Base-by-base conservation (phyloP, 2,329 filamentous ascomycete genomes). In the Talaromyces sp. region DNA sequence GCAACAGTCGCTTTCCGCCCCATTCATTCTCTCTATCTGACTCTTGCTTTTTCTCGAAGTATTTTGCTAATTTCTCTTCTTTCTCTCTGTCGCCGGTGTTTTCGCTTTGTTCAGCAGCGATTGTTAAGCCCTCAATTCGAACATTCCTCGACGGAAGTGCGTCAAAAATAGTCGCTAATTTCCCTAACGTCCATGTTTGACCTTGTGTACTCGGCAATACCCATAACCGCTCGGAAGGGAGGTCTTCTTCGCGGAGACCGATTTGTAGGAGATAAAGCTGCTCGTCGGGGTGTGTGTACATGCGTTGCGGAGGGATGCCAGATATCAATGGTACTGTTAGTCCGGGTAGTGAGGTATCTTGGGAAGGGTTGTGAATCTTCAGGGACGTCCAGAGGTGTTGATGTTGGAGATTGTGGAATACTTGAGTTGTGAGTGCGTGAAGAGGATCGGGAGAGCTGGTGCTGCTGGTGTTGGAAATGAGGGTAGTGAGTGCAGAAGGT, bases 251-350 rank as follows among this genome's bases (percentile, higher is more conserved):
- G 56, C 71, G 73, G 48, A 82, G 77, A 18, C 77, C 78, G 58
- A 77, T 73, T 69, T 85, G 82, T 28, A 88, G 76, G 67, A 87
- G 76, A 67, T 82, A 83, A 25, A 85, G 80, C 70, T 88, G 86
- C 75, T 88, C 84, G 70, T 88, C 86, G 11, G 86, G 86, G 68
- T 88, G 85, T 11, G 84, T 79, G 72, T 88, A 88, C 64, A 86
- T 76, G 54, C 84, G 78, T 60, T 82, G 77, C 12, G 86, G 84
- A 3, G 86, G 85, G 16, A 86, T 75, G n/a, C 86, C 86, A 8
- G 85, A 87, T 57, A 88, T 77, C 60, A 88, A 69, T 1, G 81
- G 82, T 7, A 79, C 67, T 1, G 68, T 75, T n/a, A 81, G 70
- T 3, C 78, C 73, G 1, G 67, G 37, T 8, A 50, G 42, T 14